Evolutionary conservation across 2,329 filamentous ascomycete species (phyloP).

Genomic region (Fusarium verrucosum): DNA sequence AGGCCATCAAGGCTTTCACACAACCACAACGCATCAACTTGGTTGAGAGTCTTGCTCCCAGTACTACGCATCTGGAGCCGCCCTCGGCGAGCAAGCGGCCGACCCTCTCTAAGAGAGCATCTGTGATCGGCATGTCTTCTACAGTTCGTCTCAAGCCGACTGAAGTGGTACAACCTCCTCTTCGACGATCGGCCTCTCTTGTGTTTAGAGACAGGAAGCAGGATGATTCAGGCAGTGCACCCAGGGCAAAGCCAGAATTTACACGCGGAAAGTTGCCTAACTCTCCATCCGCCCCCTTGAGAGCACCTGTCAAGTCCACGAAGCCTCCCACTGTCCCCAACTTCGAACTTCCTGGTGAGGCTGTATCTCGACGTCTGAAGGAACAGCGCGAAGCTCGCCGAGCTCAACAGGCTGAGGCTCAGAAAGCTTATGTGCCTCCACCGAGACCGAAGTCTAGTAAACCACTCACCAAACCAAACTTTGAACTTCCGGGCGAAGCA

Average conservation of each 20-base stretch:
- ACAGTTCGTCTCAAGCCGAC: conserved; percentile 56
- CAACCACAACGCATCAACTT: conserved; percentile 48
- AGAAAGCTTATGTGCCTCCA: conserved; percentile 50
- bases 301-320: conserved; percentile 59
- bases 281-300: conserved; percentile 47
- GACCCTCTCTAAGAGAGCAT: conserved; percentile 40
- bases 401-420: conserved; percentile 49
- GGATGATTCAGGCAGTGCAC: conserved; percentile 23
- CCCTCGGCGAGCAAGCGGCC: conserved; percentile 23
- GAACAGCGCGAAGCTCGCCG: conserved; percentile 67
- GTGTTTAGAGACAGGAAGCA: conserved; percentile 47
- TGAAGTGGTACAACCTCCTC: conserved; percentile 49
- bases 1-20: conserved; percentile 59
- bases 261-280: conserved; percentile 34
- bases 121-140: conserved; percentile 49
- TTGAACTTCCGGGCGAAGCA: conserved; percentile 71
- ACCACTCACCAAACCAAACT: conserved; percentile 62
- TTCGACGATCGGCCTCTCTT: conserved; percentile 56
- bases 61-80: conserved; percentile 29
- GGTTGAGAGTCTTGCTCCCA: conserved; percentile 29
- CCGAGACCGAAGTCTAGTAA: conserved; percentile 61
- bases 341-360: conserved; percentile 72
- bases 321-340: conserved; percentile 64
- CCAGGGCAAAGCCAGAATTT: conserved; percentile 22
- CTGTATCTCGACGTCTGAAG: conserved; percentile 65